Base-by-base conservation (phyloP, 2,329 filamentous ascomycete species). In the Chalaropsis ovoidea region DNA sequence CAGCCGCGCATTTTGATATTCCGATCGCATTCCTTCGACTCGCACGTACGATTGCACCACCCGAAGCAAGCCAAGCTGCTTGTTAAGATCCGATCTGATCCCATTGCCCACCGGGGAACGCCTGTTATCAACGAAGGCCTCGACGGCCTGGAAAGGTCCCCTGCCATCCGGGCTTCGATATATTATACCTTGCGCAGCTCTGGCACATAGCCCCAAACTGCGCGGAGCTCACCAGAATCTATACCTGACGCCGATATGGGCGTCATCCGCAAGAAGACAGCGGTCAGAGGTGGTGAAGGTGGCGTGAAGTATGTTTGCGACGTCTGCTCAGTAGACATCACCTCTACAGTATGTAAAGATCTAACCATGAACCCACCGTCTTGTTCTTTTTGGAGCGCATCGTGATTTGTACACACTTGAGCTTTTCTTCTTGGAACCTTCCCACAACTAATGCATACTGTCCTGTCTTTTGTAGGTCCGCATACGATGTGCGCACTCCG, bases 251-350 rank as follows among this genome's bases (percentile, higher is more conserved):
- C 41, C 27, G 35, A 10, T 13, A 96, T 96, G 93, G 92, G 91
- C 71, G 88, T 96, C 72, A 96, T 96, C 75, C 88, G 92, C 74
- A 96, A 96, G 81, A 96, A 96, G 79, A 94, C 90, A 68, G 89
- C 88, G 70, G 86, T 87, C 65, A 82, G 89, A 73, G 90, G 89
- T 69, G 90, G 88, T 63, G 90, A 96, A 74, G 91, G 89, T 61
- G 89, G 89, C 69, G 89, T 91, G 41, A 96, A 97, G 75, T 99
- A 95, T 75, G 90, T 97, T 70, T 99, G 94, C 79, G 95, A 99
- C 76, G 87, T 95, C 67, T 99, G 94, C 76, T 95, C 90, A 56
- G 90, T 90, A 67, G 94, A 99, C 75, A 95, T 99, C 70, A 99
- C 94, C 60, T 94, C 92, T 4, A 99, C 94, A 60, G 94, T 95